Evolutionary conservation across 2,329 filamentous ascomycete species (phyloP), one percentile per base, ranked within the genome.

Genomic region (Xylogone sp.): DNA sequence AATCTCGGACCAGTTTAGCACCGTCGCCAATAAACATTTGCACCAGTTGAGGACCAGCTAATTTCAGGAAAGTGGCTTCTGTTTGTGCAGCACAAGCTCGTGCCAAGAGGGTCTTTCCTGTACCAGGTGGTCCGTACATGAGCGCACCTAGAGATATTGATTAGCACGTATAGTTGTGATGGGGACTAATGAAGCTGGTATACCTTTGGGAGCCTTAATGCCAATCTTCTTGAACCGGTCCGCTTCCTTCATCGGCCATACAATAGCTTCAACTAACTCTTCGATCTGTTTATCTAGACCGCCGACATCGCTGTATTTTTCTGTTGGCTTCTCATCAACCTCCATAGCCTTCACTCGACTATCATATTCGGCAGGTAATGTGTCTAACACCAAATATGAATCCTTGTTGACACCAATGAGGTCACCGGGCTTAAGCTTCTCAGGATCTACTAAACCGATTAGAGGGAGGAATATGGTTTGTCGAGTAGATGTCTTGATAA

Each of bases 21-120:
- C 94, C 94, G 62, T 99, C 95, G 69, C 94, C 94, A 42, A 99
- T 99, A 71, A 97, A 99, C 94, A 97, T 99, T 71, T 99, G 94
- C 24, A 99, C 94, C 39, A 99, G 84, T 73, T 99, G 94, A 4
- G 95, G 94, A 47, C 94, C 94, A 54, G 94, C 94, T 52, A 99
- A 88, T 74, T 99, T 99, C 68, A 99, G 84, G 79, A 99, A 99
- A 21, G 94, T 99, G 57, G 94, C 94, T 61, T 99, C 94, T 55
- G 94, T 97, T 75, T 99, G 94, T 46, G 94, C 94, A 4, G 94
- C 94, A 70, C 94, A 99, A 54, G 94, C 94, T 76, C 94, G 86
- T 56, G 94, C 94, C 54, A 99, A 83, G 1, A 96, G 84, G 1
- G 90, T 96, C 75, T 95, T 96, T 66, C 90, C 90, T 16, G 90